A percentile compares a stretch with the other conserved stretches of the same genome.
These are phyloP conservation scores for Hawksworthiomyces lignivorus DNA, from an alignment of 2,329 filamentous ascomycete genomes.

Conservation along the genomic window DNA sequence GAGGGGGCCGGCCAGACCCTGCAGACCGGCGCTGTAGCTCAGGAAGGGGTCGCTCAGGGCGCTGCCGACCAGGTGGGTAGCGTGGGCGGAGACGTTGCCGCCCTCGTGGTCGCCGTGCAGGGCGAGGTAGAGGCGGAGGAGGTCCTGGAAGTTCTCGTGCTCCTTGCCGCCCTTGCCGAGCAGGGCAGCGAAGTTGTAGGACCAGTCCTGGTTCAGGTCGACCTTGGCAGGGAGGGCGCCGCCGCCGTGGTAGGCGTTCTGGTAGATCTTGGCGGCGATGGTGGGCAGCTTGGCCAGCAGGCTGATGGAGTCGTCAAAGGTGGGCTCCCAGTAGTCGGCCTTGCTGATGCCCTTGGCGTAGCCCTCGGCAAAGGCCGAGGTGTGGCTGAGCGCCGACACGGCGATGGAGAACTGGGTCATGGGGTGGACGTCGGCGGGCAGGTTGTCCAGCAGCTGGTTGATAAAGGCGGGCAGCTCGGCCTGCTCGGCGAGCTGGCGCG, in stretches of 20 bases:
- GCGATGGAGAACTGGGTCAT: slow-evolving; percentile 98
- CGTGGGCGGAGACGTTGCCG: slow-evolving; percentile 92
- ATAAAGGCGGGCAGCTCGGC: slow-evolving; percentile 76
- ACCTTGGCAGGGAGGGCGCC: slow-evolving; percentile 67
- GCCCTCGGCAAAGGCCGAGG: slow-evolving; percentile 84
- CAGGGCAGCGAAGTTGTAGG: slow-evolving; percentile 97
- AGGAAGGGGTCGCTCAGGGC: slow-evolving; percentile 93
- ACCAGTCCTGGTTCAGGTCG: slow-evolving; percentile 87
- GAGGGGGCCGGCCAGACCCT: slow-evolving; percentile 89
- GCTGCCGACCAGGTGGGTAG: slow-evolving; percentile 90
- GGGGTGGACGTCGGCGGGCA: slow-evolving; percentile 85
- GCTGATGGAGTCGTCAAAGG: slow-evolving; percentile 90
- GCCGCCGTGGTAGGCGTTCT: slow-evolving; percentile 73
- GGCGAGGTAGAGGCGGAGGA: slow-evolving; percentile 87
- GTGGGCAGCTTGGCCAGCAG: slow-evolving; percentile 93
- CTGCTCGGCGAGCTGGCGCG: slow-evolving; percentile 79
- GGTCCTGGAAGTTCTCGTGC: slow-evolving; percentile 90
- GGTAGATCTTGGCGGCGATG: slow-evolving; percentile 96
- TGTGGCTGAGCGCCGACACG: slow-evolving; percentile 91
- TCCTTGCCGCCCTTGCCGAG: slow-evolving; percentile 82
- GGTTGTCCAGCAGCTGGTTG: slow-evolving; percentile 78
- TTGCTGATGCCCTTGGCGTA: slow-evolving; percentile 90
- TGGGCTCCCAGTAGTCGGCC: slow-evolving; percentile 97
- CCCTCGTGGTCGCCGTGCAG: slow-evolving; percentile 98
- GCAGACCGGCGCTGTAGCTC: slow-evolving; percentile 89